Base-by-base conservation (phyloP, 768 basidiomycete genomes). In the Chalciporus piperatus region DNA sequence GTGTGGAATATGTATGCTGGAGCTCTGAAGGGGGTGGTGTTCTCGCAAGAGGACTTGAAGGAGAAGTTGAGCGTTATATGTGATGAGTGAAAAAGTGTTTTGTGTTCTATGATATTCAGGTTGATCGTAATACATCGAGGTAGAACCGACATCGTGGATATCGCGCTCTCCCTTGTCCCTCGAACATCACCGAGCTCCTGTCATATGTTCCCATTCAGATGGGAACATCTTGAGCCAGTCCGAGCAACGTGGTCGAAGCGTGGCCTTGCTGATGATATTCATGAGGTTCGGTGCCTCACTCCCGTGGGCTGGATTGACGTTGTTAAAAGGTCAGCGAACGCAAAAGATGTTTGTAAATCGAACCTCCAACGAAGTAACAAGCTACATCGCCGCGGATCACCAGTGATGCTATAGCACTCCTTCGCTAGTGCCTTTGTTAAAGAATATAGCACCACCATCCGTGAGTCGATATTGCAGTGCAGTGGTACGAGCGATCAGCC, bases 391-490 rank as follows among this genome's bases (percentile, higher is more conserved):
- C 7, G 20, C 20, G 43, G 37, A 13, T 39, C 43, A 16, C 7
- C 17, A 17, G 11, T 20, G 48, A 45, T 30, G 27, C 63, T 65
- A 88, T 38, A 90, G 67, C 5, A 91, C 81, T 1, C 79, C 83
- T 28, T 74, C 75, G 13, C 82, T 80, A 13, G 82, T 91, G 4
- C 89, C 89, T 53, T 83, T 79, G 51, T 84, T 79, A 60, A 92
- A 92, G 70, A 84, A 91, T 0, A 80, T 68, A 2, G 81, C 79
- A 3, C 83, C 77, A 8, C 71, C 66, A 55, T 91, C 90, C 13
- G 82, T 81, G 54, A 92, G 68, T 42, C 82, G 74, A 64, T 91
- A 92, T 52, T 90, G 88, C 9, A 89, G 54, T 0, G 87, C 86
- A 1, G 71, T 63, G 45, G 71, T 75, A 47, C 88, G 74, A 4